Base-by-base conservation (phyloP, 768 basidiomycete species). In the Amanita rimosa region DNA sequence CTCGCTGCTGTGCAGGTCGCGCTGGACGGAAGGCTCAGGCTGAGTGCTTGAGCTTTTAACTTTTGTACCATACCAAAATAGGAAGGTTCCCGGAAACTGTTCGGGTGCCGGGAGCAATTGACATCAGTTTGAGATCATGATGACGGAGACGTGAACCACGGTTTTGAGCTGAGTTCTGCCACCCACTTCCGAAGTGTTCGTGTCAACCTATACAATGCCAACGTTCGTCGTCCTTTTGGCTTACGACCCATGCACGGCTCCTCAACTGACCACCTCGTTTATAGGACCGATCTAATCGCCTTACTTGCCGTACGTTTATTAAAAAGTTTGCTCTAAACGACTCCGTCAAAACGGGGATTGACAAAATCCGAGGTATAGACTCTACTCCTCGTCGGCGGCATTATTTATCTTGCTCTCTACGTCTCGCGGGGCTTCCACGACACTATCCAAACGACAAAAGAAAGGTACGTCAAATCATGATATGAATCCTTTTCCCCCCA, bases 1-100 rank as follows among this genome's bases (percentile, higher is more conserved):
- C 66, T 97, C 13, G 76, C 73, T 41, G 91, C 90, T 0, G 79
- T 97, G 4, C 76, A 80, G 63, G 67, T 73, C 54, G 85, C 82
- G 1, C 48, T 64, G 4, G 55, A 53, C 3, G 69, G 70, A 21
- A 56, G 22, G n/a, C n/a, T n/a, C n/a, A n/a, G n/a, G n/a, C n/a
- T n/a, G n/a, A n/a, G n/a, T n/a, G n/a, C n/a, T n/a, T n/a, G n/a
- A n/a, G n/a, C n/a, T n/a, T n/a, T n/a, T n/a, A n/a, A n/a, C n/a
- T n/a, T n/a, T n/a, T n/a, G n/a, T n/a, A n/a, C n/a, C n/a, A n/a
- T n/a, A n/a, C n/a, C n/a, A n/a, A n/a, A n/a, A n/a, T n/a, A n/a
- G n/a, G n/a, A n/a, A n/a, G n/a, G n/a, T n/a, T n/a, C n/a, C n/a
- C n/a, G n/a, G n/a, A n/a, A n/a, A n/a, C n/a, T n/a, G n/a, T n/a